Base-by-base conservation (phyloP, 495 filamentous ascomycete genomes). In the Daldinia caldariorum region DNA sequence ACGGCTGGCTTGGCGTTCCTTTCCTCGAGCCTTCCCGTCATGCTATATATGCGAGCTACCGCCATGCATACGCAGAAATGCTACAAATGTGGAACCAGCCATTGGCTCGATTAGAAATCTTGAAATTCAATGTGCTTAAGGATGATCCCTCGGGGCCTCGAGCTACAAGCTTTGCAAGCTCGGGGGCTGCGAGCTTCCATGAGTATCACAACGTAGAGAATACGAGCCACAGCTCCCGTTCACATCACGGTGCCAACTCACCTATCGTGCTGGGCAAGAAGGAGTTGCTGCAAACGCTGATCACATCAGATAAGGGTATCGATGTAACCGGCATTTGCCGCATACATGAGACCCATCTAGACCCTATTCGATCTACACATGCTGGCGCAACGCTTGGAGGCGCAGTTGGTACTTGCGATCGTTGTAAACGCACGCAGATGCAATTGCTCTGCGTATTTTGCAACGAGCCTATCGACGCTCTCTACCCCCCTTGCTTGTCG, bases 71-170 rank as follows among this genome's bases (percentile, higher is more conserved):
- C 74, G 92, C 94, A 10, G 86, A 94, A 66, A 84, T 96, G 70
- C 83, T 97, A 1, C 89, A 87, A 49, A 87, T 90, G 62, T 97
- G 94, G 94, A 85, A 86, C n/a, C 82, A 94, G 7, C 89, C 90
- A 0, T 82, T 92, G 4, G 85, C 89, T 34, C 85, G 90, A 16
- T 86, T 92, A 6, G 93, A 97, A 78, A 87, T 97, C 20, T 81
- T 97, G 60, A 96, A 96, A 72, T 94, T 94, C 77, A 91, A 92
- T 50, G 84, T 87, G 4, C 76, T 91, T 45, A 82, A 80, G 69
- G 81, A 84, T 16, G 78, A 83, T 69, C 67, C 45, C 45, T 70
- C 54, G 18, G 67, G 39, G 58, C 73, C 43, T 54, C 74, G 61
- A 67, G 59, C 50, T 59, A 71, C 43, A 41, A 75, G 61, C 53